A percentile compares a stretch with the other conserved stretches of the same genome.
Conservation (phyloP, 2,329 filamentous ascomycete genomes). For the Sclerotinia glacialis region DNA sequence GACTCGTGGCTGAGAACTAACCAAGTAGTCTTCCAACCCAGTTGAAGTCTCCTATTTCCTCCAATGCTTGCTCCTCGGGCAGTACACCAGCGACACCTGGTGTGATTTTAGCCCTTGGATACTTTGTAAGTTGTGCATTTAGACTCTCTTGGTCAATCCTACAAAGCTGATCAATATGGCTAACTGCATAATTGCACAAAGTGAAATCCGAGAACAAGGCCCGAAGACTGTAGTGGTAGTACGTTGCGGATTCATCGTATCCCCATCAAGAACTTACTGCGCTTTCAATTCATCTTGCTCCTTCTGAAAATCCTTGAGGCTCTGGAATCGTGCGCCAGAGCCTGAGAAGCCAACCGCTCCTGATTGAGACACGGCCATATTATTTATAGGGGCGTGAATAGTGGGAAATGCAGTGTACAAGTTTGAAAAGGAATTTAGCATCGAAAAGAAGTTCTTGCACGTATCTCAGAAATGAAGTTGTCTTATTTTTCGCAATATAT, state of each 20-base stretch:
- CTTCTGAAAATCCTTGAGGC: constrained; percentile 2
- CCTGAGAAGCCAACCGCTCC: background rate
- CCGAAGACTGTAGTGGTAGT: background rate
- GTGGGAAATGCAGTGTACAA: background rate
- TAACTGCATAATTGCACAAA: background rate
- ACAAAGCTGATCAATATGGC: background rate
- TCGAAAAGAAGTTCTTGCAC: background rate
- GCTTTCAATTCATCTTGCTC: constrained; percentile 16
- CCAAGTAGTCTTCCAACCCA: constrained; percentile 37
- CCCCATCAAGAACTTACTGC: background rate
- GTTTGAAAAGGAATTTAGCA: background rate
- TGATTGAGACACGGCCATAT: background rate
- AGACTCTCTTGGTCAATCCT: background rate
- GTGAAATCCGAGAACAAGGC: background rate
- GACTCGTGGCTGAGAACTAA: constrained; percentile 19
- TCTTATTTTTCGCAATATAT: background rate
- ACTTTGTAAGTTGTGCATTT: background rate
- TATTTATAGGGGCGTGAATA: background rate
- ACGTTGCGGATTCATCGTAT: background rate
- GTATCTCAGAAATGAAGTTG: background rate
- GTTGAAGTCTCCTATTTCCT: constrained; percentile 34
- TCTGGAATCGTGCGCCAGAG: constrained; percentile 1
- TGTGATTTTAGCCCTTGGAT: constrained; percentile 22
- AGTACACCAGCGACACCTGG: constrained; percentile 22
- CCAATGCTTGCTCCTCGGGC: constrained; percentile 26